Percentiles rank a stretch among this genome's conserved stretches.
Evolutionary conservation across 495 filamentous ascomycete genomes (phyloP).

Genomic region (Haplographium delicatum): DNA sequence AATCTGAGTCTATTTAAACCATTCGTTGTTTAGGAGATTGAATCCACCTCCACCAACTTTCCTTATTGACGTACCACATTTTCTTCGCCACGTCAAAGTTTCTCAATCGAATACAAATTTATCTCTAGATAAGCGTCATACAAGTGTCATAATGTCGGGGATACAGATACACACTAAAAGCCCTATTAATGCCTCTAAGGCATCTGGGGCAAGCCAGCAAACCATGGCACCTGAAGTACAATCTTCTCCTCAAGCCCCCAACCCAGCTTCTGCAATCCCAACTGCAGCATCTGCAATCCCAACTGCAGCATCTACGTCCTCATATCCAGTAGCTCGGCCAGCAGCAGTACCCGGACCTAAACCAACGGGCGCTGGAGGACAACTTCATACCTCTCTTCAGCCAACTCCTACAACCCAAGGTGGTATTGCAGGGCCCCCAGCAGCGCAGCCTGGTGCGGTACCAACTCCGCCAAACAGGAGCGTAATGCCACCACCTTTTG

Average conservation of each 20-base stretch:
- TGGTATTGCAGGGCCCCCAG: constrained; percentile 27
- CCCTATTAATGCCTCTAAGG: constrained; percentile 38
- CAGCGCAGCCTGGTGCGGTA: constrained; percentile 47
- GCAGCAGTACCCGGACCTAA: constrained; percentile 14
- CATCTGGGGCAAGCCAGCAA: constrained; percentile 33
- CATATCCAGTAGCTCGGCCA: constrained; percentile 21
- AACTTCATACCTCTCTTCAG: constrained; percentile 15
- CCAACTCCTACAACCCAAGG: constrained; percentile 27
- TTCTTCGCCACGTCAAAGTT: too few species aligned
- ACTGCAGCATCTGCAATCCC: constrained; percentile 8
- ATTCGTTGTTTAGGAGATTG: too few species aligned
- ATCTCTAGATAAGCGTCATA: too few species aligned
- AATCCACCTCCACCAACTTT: too few species aligned
- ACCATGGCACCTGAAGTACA: constrained; percentile 20
- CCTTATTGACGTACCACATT: too few species aligned
- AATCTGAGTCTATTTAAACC: too few species aligned
- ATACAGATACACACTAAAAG: constrained; percentile 47
- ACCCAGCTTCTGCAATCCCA: too few species aligned
- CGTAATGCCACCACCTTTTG: constrained; percentile 43
- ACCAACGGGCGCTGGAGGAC: constrained; percentile 14
- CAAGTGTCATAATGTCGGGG: constrained; percentile 40
- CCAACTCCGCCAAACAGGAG: constrained; percentile 28
- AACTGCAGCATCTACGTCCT: constrained; percentile 9
- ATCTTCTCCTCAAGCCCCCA: constrained; percentile 2
- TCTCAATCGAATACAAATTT: too few species aligned